Base-by-base conservation (phyloP, 805 yeast genomes). In the Starmerella apis region DNA sequence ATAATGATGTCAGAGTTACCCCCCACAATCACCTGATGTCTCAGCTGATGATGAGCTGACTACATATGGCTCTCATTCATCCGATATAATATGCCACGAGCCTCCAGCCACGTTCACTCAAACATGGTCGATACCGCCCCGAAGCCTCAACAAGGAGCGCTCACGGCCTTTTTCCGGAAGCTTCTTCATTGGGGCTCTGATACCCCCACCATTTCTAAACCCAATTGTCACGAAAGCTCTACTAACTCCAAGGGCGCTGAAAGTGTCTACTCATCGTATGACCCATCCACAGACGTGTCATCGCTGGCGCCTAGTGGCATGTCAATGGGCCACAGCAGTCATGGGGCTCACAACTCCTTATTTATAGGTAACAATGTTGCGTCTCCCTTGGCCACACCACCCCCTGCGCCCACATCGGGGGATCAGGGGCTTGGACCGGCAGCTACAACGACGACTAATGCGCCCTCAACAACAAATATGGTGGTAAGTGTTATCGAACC, bases 181-280 rank as follows among this genome's bases (percentile, higher is more conserved):
- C 46, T 43, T 13, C 37, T 43, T 3, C 30, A 22, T n/a, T 43
- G 46, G 46, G 37, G 37, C 46, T 27, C 44, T 11, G 44, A 41
- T 18, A n/a, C 19, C 16, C 19, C 30, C 13, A 31, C 44, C 4
- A 9, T 25, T 6, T 4, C 44, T 7, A n/a, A 14, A 3, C 10
- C 19, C 44, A 25, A 16, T 27, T 31, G 24, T n/a, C 32, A 4
- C 23, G 32, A 10, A 4, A 41, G 44, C 33, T 41, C 44, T 11
- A 25, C 44, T 9, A 41, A 41, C 33, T 41, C 44, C 2, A 25
- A 41, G 16, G 33, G 33, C 44, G 44, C 24, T n/a, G 44, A 41
- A 23, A 41, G 44, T 18, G 23, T 16, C n/a, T 41, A 25, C 33
- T 41, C 44, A 11, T 25, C 44, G 33, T 41, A 41, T 23, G 44